These are phyloP conservation scores for Dactylellina sp. DNA, from an alignment of 2,329 filamentous ascomycete species.

Conservation along the genomic window DNA sequence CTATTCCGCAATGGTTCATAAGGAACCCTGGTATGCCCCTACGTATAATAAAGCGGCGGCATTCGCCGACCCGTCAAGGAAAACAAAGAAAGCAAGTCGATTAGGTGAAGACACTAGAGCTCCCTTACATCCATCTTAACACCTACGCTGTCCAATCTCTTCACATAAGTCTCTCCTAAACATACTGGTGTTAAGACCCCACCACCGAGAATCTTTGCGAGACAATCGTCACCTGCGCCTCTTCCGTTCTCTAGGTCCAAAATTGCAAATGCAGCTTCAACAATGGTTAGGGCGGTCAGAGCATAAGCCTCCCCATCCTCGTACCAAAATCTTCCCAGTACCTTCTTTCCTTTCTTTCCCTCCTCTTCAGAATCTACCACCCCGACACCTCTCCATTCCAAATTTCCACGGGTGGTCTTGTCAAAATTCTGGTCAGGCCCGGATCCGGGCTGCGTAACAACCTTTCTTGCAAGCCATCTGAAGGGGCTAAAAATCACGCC, in stretches of 20 bases:
- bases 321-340: slow-evolving; percentile 57
- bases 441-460: slow-evolving; percentile 56
- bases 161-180: slow-evolving; percentile 66
- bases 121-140: slow-evolving; percentile 63
- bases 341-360: slow-evolving; percentile 56
- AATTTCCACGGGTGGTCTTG: slow-evolving; percentile 28
- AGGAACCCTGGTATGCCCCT: no score
- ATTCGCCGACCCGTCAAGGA: no score
- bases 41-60: no score
- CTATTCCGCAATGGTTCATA: neutral
- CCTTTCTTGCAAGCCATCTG: slow-evolving; percentile 58
- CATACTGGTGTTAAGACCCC: slow-evolving; percentile 68
- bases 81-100: no score
- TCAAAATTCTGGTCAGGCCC: slow-evolving; percentile 58
- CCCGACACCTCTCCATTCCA: slow-evolving; percentile 49
- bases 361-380: slow-evolving; percentile 27
- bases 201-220: slow-evolving; percentile 64
- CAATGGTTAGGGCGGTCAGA: slow-evolving; percentile 58
- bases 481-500: slow-evolving; percentile 63
- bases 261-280: slow-evolving; percentile 57
- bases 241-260: slow-evolving; percentile 38
- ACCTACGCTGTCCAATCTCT: slow-evolving; percentile 65
- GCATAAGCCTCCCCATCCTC: slow-evolving; percentile 58
- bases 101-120: slow-evolving; percentile 14
- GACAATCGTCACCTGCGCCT: slow-evolving; percentile 59